Conservation (phyloP, 345 rosid genomes). For the Gossypium bickii region DNA sequence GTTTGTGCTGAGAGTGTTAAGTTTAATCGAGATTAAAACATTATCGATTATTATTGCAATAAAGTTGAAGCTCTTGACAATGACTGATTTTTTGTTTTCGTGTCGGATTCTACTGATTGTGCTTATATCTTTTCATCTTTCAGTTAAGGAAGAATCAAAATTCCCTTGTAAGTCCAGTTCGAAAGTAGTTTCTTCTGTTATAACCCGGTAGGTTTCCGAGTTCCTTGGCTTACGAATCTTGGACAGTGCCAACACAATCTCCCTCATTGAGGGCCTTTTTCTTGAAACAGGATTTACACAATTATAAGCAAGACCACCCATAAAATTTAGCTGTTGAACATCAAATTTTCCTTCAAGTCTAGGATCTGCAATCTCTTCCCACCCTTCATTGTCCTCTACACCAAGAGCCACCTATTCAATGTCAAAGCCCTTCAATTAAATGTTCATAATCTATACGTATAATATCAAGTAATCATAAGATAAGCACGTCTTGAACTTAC, state of each 20-base stretch:
- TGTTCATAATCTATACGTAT: no score
- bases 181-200: background rate
- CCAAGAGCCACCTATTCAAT: conserved; percentile 51
- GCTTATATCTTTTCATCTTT: background rate
- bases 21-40: background rate
- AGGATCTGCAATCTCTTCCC: conserved; percentile 64
- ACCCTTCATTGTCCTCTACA: conserved; percentile 41
- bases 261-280: conserved; percentile 62
- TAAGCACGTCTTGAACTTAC: conserved; percentile 27
- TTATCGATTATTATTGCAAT: background rate
- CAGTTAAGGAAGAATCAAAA: background rate
- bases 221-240: background rate
- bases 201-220: background rate
- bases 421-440: background rate
- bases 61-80: background rate
- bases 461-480: background rate
- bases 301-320: conserved; percentile 55
- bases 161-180: conserved; percentile 7
- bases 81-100: background rate
- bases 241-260: conserved; percentile 47
- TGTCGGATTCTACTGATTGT: background rate
- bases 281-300: conserved; percentile 40
- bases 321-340: conserved; percentile 40
- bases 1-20: background rate
- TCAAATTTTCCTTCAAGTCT: conserved; percentile 49